Conservation (phyloP, 2,329 filamentous ascomycete genomes). For the Neurospora sp. region DNA sequence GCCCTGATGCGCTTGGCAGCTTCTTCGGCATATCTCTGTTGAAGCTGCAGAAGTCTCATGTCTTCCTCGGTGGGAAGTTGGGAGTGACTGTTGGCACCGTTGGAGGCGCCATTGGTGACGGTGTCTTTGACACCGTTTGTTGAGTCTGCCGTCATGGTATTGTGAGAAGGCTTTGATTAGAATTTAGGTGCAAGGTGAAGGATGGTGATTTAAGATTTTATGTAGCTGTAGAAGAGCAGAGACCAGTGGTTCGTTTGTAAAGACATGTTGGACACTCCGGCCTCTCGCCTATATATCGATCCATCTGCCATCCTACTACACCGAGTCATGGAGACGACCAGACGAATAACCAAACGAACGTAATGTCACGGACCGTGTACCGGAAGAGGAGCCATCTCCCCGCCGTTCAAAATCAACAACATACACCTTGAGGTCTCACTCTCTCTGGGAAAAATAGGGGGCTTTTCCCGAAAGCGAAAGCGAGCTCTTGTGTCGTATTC, state of each 20-base stretch:
- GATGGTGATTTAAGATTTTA: neutral
- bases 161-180: neutral
- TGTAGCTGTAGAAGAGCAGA: neutral
- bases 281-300: neutral
- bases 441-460: neutral
- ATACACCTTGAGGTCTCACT: neutral
- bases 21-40: constrained; percentile 25
- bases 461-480: neutral
- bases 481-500: neutral
- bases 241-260: neutral
- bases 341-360: neutral
- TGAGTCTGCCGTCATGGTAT: neutral
- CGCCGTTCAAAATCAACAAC: neutral
- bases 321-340: neutral
- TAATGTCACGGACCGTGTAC: neutral
- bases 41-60: constrained; percentile 13
- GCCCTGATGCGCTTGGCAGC: constrained; percentile 23
- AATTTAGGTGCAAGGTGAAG: neutral
- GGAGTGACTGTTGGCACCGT: neutral
- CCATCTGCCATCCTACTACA: neutral
- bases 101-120: neutral
- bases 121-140: neutral
- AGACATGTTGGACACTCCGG: neutral
- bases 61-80: constrained; percentile 7
- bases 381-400: neutral